Percentiles rank a stretch among this genome's conserved stretches.
Evolutionary conservation across 345 rosid genomes (phyloP).

Genomic region (Arabidopsis arenosa): DNA sequence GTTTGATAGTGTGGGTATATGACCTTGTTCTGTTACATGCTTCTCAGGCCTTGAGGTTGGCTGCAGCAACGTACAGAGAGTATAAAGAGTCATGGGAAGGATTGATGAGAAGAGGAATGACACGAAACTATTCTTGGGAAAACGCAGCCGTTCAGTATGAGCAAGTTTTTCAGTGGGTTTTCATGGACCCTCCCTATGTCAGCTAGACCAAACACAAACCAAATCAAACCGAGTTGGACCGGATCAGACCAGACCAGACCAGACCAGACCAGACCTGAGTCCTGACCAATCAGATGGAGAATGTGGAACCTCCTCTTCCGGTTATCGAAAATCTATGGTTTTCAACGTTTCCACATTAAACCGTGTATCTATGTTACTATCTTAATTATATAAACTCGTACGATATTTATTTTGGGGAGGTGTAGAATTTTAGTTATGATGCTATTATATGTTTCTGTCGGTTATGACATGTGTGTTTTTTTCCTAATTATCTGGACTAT

Average conservation of each 20-base stretch:
- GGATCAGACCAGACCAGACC: constrained; percentile 21
- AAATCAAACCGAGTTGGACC: neutral
- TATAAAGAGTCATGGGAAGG: constrained; percentile 76
- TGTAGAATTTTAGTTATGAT: constrained; percentile 24
- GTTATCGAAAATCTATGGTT: constrained; percentile 32
- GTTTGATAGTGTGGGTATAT: neutral
- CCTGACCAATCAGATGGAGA: constrained; percentile 20
- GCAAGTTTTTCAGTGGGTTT: constrained; percentile 86
- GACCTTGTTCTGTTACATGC: neutral
- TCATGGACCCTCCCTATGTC: constrained; percentile 74
- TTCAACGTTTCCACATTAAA: constrained; percentile 17
- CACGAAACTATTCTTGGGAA: constrained; percentile 75
- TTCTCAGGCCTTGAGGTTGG: constrained; percentile 71
- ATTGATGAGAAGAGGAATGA: constrained; percentile 82
- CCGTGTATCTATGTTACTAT: constrained; percentile 1
- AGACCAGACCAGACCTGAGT: neutral
- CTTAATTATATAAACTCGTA: neutral
- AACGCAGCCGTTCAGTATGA: constrained; percentile 86
- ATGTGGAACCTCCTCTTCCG: constrained; percentile 19
- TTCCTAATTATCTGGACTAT: neutral
- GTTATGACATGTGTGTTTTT: neutral
- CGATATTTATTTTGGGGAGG: constrained; percentile 20
- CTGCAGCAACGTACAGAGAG: constrained; percentile 73
- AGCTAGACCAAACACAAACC: constrained; percentile 32
- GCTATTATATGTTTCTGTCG: neutral